A percentile compares a stretch with the other conserved stretches of the same genome.
Evolutionary conservation across 164 flowering plant genomes (phyloP).

Genomic region (Chimonanthus praecox): DNA sequence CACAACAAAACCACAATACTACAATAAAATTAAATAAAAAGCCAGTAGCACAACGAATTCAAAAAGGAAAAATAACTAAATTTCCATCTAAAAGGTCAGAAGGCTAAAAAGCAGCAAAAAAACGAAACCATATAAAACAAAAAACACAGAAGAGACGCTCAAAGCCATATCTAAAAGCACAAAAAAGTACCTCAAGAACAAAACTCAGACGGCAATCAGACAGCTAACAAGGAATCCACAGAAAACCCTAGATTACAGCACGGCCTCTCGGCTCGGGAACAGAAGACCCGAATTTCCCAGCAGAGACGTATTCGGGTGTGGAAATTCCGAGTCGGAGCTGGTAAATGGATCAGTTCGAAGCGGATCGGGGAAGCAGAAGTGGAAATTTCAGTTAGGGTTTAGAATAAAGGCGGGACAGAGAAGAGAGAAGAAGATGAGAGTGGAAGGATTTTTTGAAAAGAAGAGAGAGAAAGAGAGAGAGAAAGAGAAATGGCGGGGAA

Average conservation of each 20-base stretch:
- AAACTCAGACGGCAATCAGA: not conserved
- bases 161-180: not conserved
- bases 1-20: no score
- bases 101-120: no score
- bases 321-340: constrained; percentile 11
- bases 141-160: not conserved
- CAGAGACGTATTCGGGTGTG: not conserved
- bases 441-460: constrained; percentile 6
- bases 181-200: not conserved
- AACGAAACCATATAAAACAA: not conserved
- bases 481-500: constrained; percentile 11
- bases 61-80: no score
- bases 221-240: not conserved
- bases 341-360: not conserved
- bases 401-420: not conserved
- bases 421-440: constrained; percentile 1
- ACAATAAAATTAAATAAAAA: no score
- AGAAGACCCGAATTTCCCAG: not conserved
- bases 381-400: not conserved
- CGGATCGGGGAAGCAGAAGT: constrained; percentile 8
- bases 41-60: no score
- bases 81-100: no score
- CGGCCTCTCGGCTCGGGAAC: not conserved
- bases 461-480: constrained; percentile 7
- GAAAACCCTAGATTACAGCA: not conserved